Evolutionary conservation across 139 green algal species (phyloP).

Genomic region (Chlorella sorokiniana): DNA sequence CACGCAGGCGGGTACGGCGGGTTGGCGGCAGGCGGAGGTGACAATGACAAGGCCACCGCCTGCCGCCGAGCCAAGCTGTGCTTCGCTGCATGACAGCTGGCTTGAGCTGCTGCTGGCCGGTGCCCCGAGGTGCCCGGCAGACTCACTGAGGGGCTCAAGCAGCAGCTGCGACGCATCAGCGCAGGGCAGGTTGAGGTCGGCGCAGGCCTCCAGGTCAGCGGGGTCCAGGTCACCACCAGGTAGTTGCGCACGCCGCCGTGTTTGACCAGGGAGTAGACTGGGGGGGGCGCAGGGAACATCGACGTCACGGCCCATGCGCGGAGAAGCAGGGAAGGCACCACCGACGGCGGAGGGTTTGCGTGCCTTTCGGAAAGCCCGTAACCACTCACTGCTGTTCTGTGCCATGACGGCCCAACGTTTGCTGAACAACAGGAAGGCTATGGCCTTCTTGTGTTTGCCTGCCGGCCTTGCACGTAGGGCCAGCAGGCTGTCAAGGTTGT

Average conservation of each 20-base stretch:
- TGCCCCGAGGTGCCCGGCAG: background rate
- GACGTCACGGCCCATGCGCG: background rate
- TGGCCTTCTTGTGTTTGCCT: background rate
- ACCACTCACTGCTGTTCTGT: conserved; percentile 20
- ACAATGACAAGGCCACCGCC: background rate
- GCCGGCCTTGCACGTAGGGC: background rate
- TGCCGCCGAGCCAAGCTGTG: too few relatives aligned
- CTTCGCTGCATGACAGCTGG: background rate
- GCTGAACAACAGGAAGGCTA: background rate
- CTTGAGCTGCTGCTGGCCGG: background rate
- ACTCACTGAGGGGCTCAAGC: background rate
- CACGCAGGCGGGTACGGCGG: background rate
- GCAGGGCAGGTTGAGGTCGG: too few relatives aligned
- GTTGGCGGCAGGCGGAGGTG: too few relatives aligned
- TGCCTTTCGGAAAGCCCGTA: background rate
- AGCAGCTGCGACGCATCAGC: background rate
- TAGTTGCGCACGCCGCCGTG: conserved; percentile 17
- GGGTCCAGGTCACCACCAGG: background rate
- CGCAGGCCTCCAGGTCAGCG: background rate
- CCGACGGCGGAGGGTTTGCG: background rate
- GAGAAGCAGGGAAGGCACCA: background rate
- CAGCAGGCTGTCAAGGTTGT: background rate
- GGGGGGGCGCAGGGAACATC: background rate
- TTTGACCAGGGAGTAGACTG: too few relatives aligned
- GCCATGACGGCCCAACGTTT: background rate